Evolutionary conservation across 768 basidiomycete genomes (phyloP).

Genomic region (Lyophyllum decastes): DNA sequence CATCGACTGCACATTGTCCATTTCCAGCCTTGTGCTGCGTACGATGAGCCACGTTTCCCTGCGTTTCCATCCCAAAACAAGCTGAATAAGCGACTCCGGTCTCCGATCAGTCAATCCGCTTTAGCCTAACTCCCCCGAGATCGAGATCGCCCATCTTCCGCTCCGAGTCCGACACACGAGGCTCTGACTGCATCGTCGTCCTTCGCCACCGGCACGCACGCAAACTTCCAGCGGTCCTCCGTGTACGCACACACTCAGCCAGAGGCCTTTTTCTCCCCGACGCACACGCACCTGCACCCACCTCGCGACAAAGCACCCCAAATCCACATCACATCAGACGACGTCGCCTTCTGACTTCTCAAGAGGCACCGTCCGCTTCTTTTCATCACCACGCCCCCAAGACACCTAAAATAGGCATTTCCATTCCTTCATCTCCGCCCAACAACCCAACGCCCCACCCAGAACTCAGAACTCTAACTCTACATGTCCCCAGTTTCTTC

Average conservation of each 20-base stretch:
- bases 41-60: neutral
- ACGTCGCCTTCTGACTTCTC: conserved; percentile 2
- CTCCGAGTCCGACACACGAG: neutral
- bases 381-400: conserved; percentile 3
- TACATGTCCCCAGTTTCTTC: neutral
- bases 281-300: neutral
- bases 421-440: neutral
- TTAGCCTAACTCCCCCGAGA: conserved; percentile 8
- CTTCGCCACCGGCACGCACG: neutral
- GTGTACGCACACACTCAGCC: neutral
- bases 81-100: conserved; percentile 3
- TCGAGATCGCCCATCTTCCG: neutral
- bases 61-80: neutral
- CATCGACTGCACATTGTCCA: neutral
- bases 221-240: neutral
- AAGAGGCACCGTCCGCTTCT: neutral
- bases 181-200: conserved; percentile 3
- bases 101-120: neutral
- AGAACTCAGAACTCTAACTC: neutral
- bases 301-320: neutral
- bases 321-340: conserved; percentile 1
- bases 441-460: neutral
- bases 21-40: conserved; percentile 1
- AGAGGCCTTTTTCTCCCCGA: neutral
- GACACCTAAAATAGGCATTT: neutral